Percentiles rank a stretch among this genome's conserved stretches.
phyloP scores from a whole-genome alignment of 2,329 filamentous ascomycete species.

The Nemania sp. region DNA sequence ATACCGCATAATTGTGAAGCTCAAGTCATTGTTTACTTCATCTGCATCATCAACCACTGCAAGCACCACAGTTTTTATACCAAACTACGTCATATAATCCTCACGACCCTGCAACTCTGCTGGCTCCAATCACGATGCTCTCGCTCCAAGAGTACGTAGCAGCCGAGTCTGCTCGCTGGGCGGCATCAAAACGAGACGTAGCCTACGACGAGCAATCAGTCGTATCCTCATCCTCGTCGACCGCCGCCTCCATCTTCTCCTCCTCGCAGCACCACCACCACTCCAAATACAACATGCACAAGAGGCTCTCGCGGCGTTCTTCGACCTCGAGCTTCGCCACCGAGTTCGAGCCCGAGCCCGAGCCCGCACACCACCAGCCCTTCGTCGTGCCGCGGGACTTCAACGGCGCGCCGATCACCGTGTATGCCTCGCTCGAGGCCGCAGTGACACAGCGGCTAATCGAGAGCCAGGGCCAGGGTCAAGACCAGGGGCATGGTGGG shows the following conservation, averaged over 20 bases:
- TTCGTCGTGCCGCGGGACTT: conserved; percentile 33
- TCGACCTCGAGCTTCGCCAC: conserved; percentile 37
- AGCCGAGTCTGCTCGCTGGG: conserved; percentile 35
- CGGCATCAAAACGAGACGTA: conserved; percentile 17
- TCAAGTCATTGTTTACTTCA: neutral
- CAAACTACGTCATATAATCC: conserved; percentile 18
- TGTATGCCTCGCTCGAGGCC: conserved; percentile 41
- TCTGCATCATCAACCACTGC: neutral
- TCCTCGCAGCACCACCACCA: conserved; percentile 36
- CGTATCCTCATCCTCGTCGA: conserved; percentile 21
- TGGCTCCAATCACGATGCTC: conserved; percentile 31
- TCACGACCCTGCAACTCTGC: conserved; percentile 14
- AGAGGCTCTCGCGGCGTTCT: conserved; percentile 34
- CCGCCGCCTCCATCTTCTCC: conserved; percentile 28
- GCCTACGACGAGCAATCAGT: conserved; percentile 23
- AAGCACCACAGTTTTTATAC: neutral
- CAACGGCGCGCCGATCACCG: conserved; percentile 36
- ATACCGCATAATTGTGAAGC: neutral
- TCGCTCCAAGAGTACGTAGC: conserved; percentile 35
- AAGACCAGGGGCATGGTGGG: neutral
- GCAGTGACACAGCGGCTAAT: conserved; percentile 32
- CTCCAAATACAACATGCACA: conserved; percentile 22
- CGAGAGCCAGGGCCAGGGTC: conserved; percentile 23
- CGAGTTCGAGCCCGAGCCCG: conserved; percentile 29
- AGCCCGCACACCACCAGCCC: conserved; percentile 20